A percentile compares a stretch with the other conserved stretches of the same genome.
Evolutionary conservation across 2,329 filamentous ascomycete species (phyloP).

Genomic region (Nigrospora sphaerica): DNA sequence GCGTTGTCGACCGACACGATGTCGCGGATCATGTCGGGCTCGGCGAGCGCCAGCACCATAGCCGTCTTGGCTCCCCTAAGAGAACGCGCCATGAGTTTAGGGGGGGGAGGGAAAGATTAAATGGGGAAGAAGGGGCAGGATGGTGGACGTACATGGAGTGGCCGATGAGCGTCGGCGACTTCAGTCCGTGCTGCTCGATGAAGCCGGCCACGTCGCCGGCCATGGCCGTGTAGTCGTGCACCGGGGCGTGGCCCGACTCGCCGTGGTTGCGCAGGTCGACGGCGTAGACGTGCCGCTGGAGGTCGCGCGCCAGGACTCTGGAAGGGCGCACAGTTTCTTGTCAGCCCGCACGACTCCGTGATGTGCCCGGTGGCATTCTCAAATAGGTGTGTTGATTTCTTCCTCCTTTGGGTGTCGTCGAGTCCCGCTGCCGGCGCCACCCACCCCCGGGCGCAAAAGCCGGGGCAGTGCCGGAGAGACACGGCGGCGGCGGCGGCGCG

Average conservation of each 20-base stretch:
- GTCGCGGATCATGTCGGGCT: slow-evolving; percentile 59
- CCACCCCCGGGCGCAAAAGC: not conserved
- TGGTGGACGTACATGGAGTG: slow-evolving; percentile 72
- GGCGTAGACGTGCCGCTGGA: slow-evolving; percentile 75
- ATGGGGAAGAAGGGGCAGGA: not conserved
- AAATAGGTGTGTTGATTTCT: too few species aligned
- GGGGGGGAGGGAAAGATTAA: not conserved
- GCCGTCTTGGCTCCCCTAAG: slow-evolving; percentile 81
- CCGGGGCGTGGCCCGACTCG: slow-evolving; percentile 69
- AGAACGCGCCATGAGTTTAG: not conserved
- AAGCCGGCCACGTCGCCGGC: slow-evolving; percentile 78
- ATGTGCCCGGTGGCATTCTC: too few species aligned
- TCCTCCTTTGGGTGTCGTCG: too few species aligned
- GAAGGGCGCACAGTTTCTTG: slow-evolving; percentile 6
- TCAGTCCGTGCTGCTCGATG: slow-evolving; percentile 63
- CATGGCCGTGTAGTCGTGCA: slow-evolving; percentile 77
- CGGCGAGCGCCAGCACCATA: slow-evolving; percentile 75
- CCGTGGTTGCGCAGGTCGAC: slow-evolving; percentile 94
- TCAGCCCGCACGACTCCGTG: not conserved
- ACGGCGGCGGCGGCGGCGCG: too few species aligned
- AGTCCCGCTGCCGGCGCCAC: not conserved
- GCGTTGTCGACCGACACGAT: slow-evolving; percentile 89
- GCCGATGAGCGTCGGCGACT: slow-evolving; percentile 71
- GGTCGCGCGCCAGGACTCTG: slow-evolving; percentile 73
- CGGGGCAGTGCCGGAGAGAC: too few species aligned